These are phyloP conservation scores for Tuctoria greenei DNA, from an alignment of 176 grass and related monocot genomes.

Conservation along the genomic window DNA sequence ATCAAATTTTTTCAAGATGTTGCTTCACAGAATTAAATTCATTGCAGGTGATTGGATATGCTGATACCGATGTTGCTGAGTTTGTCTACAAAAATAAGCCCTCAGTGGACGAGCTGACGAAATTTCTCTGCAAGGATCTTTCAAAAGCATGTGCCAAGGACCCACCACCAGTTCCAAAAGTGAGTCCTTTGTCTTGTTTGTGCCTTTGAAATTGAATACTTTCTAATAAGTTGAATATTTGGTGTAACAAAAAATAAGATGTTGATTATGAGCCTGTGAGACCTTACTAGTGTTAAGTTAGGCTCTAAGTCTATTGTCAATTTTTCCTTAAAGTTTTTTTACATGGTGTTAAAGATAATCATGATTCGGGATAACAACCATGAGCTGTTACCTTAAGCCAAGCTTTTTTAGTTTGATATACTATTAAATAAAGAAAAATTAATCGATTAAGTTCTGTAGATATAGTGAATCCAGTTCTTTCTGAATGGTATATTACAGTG, in stretches of 20 bases:
- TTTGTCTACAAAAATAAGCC: constrained; percentile 81
- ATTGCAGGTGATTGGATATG: constrained; percentile 81
- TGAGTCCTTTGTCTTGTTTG: constrained; percentile 26
- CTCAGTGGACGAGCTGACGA: constrained; percentile 58
- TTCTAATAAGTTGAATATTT: background rate
- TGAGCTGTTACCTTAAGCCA: too few species aligned
- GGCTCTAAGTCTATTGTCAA: background rate
- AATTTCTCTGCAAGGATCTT: constrained; percentile 91
- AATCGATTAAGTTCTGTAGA: background rate
- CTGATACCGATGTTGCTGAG: constrained; percentile 95
- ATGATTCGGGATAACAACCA: too few species aligned
- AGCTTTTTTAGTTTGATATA: constrained; percentile 25
- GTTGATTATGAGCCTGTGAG: background rate
- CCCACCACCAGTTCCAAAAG: constrained; percentile 77
- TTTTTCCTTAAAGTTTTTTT: background rate
- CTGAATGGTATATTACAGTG: background rate
- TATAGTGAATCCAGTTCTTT: constrained; percentile 14
- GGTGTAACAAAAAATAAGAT: background rate
- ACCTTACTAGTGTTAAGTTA: background rate
- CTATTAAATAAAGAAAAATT: background rate
- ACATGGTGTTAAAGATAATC: too few species aligned
- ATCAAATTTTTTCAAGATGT: background rate
- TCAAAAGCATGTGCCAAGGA: constrained; percentile 65
- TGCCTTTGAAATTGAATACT: background rate
- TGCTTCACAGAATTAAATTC: background rate